phyloP scores from a whole-genome alignment of 208 protist genomes.

The Acanthamoeba royreba region DNA sequence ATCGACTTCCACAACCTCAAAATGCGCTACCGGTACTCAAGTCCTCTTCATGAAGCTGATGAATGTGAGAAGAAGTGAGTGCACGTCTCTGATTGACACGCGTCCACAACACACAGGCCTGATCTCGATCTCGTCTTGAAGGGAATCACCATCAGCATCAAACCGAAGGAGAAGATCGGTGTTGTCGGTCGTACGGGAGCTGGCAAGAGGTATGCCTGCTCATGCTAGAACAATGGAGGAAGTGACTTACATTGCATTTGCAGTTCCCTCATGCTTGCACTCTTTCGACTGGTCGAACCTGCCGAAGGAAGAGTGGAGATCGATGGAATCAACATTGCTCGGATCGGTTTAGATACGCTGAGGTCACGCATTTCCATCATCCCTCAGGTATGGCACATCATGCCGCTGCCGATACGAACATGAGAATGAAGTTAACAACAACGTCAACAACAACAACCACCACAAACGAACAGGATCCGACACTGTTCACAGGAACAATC shows the following conservation, averaged over 20 bases:
- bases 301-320: slow-evolving; percentile 80
- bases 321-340: slow-evolving; percentile 86
- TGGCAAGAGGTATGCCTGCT: not conserved
- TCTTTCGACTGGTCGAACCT: slow-evolving; percentile 91
- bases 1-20: slow-evolving; percentile 63
- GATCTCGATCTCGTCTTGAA: slow-evolving; percentile 53
- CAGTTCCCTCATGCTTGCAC: slow-evolving; percentile 63
- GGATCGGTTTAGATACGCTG: slow-evolving; percentile 87
- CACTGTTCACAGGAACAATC: slow-evolving; percentile 78
- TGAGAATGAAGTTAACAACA: no score
- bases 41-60: not conserved
- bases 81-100: no score
- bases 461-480: slow-evolving; percentile 64
- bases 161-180: slow-evolving; percentile 78
- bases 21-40: not conserved
- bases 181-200: slow-evolving; percentile 85
- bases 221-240: no score
- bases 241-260: no score
- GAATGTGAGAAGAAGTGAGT: no score
- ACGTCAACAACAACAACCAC: not conserved
- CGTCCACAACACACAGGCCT: slow-evolving; percentile 61
- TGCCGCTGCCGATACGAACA: no score
- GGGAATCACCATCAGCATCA: slow-evolving; percentile 64
- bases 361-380: slow-evolving; percentile 94
- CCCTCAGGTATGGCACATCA: slow-evolving; percentile 94